Conservation (phyloP, 192 early-diverging fungal species). For the Coemansia sp. region DNA sequence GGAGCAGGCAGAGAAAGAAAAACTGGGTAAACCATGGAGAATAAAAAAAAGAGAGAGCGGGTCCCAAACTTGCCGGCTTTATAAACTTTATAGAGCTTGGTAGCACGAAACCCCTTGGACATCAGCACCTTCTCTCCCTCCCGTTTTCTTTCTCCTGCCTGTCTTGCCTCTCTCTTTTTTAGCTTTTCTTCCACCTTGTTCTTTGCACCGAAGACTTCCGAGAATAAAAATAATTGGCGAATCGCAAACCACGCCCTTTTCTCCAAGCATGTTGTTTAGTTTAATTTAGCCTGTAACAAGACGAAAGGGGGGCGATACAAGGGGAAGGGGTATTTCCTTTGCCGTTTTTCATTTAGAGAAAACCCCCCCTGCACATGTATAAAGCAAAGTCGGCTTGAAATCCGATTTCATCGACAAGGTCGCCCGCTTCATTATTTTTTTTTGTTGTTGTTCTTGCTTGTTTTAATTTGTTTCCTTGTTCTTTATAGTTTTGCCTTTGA, state of each 20-base stretch:
- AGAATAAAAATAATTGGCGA: neutral
- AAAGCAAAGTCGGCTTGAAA: neutral
- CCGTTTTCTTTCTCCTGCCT: neutral
- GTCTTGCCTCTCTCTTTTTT: neutral
- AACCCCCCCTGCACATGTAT: neutral
- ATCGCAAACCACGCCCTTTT: neutral
- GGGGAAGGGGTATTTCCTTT: neutral
- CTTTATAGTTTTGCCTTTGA: too few relatives aligned
- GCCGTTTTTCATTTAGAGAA: neutral
- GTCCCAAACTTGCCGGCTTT: neutral
- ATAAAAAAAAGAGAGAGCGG: neutral
- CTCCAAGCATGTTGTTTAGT: neutral
- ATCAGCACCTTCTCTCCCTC: neutral
- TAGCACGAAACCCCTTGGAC: neutral
- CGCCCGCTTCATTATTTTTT: too few relatives aligned
- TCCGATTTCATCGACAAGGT: conserved; percentile 1
- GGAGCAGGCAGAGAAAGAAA: neutral
- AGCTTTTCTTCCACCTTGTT: neutral
- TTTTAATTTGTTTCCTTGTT: neutral
- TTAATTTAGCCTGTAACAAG: neutral
- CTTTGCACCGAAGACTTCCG: neutral
- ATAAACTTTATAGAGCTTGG: neutral
- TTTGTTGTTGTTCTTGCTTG: neutral
- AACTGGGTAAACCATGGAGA: neutral
- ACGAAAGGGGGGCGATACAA: neutral